A percentile compares a stretch with the other conserved stretches of the same genome.
phyloP scores from a whole-genome alignment of 768 basidiomycete species.

The Termitomyces bulborhizus region DNA sequence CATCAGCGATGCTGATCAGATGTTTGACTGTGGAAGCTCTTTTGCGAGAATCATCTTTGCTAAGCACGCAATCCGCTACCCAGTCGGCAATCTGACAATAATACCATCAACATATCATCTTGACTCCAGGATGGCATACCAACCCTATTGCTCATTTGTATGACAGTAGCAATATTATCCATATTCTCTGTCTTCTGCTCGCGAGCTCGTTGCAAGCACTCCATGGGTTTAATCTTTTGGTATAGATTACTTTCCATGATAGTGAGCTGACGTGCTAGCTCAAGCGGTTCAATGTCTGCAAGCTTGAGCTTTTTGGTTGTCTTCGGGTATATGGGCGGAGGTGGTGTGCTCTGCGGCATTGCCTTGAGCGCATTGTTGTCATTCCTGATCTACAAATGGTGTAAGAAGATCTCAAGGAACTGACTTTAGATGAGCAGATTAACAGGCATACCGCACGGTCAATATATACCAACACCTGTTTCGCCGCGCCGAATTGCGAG shows the following conservation, averaged over 20 bases:
- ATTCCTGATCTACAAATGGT: slow-evolving; percentile 33
- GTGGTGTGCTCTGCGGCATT: slow-evolving; percentile 55
- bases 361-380: slow-evolving; percentile 53
- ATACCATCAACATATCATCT: neutral
- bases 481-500: slow-evolving; percentile 60
- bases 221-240: slow-evolving; percentile 82
- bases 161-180: slow-evolving; percentile 84
- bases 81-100: slow-evolving; percentile 76
- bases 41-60: slow-evolving; percentile 74
- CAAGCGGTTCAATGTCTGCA: slow-evolving; percentile 80
- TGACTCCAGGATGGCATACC: slow-evolving; percentile 14
- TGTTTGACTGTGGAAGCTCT: slow-evolving; percentile 82
- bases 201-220: slow-evolving; percentile 81
- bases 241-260: slow-evolving; percentile 86
- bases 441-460: slow-evolving; percentile 65
- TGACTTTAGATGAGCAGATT: neutral
- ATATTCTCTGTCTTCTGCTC: slow-evolving; percentile 67
- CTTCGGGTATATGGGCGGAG: slow-evolving; percentile 71
- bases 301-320: slow-evolving; percentile 69
- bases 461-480: slow-evolving; percentile 67
- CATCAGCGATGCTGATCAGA: slow-evolving; percentile 88
- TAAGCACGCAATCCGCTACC: slow-evolving; percentile 84
- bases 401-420: neutral
- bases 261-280: slow-evolving; percentile 89
- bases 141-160: slow-evolving; percentile 84